Percentiles rank a stretch among this genome's conserved stretches.
These are phyloP conservation scores for Colletotrichum plurivorum DNA, from an alignment of 2,329 filamentous ascomycete genomes.

Conservation along the genomic window DNA sequence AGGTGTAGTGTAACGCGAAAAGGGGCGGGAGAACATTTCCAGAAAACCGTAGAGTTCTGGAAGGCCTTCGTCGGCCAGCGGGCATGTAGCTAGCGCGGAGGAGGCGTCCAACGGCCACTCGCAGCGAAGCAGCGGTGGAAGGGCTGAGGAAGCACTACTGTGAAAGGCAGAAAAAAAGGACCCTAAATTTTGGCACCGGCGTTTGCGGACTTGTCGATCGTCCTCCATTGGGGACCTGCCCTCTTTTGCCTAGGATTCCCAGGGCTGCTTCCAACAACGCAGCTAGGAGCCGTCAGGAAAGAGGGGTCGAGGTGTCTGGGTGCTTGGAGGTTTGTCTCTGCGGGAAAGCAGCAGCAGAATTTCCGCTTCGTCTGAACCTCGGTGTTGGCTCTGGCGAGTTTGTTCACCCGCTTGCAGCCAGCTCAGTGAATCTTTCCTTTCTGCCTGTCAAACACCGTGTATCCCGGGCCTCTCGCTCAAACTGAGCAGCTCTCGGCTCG, in stretches of 20 bases:
- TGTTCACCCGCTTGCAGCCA: too few relatives aligned
- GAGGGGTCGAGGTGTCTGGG: background rate
- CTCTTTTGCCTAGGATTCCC: slow-evolving; percentile 9
- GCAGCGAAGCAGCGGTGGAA: slow-evolving; percentile 7
- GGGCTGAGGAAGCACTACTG: slow-evolving; percentile 12
- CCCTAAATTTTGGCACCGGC: slow-evolving; percentile 21
- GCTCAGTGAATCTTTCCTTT: background rate
- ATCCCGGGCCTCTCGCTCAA: slow-evolving; percentile 12
- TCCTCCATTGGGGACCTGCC: slow-evolving; percentile 9
- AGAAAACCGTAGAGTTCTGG: slow-evolving; percentile 20
- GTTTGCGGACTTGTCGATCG: slow-evolving; percentile 35
- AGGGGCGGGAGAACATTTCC: slow-evolving; percentile 32
- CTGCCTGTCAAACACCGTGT: background rate
- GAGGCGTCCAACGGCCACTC: background rate
- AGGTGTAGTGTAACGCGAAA: background rate
- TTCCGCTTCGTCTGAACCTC: slow-evolving; percentile 2
- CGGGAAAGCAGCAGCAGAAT: too few relatives aligned
- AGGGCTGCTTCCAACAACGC: slow-evolving; percentile 13
- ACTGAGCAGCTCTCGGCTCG: background rate
- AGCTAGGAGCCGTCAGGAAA: background rate
- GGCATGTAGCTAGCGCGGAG: background rate
- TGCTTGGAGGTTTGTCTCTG: slow-evolving; percentile 1
- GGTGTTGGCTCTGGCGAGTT: background rate
- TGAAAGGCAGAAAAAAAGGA: background rate
- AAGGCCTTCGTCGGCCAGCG: background rate